phyloP scores from a whole-genome alignment of 2,329 filamentous ascomycete genomes.

The Periconia sp. region DNA sequence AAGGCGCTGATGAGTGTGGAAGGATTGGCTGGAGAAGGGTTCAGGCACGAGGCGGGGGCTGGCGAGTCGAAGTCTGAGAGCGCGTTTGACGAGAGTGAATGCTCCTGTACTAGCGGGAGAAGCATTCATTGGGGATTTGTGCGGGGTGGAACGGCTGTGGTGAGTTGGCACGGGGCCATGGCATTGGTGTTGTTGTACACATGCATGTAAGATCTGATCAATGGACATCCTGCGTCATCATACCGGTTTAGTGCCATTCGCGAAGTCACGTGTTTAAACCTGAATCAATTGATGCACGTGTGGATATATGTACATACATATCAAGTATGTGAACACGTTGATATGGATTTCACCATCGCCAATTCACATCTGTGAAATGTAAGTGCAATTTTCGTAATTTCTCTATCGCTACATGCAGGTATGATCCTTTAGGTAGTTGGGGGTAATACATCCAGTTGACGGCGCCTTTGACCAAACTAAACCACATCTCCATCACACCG shows the following conservation, averaged over 20 bases:
- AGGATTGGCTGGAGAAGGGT: constrained; percentile 5
- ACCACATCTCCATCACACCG: neutral
- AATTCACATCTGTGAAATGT: too few relatives aligned
- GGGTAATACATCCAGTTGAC: too few relatives aligned
- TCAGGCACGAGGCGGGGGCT: neutral
- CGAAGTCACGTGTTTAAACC: neutral
- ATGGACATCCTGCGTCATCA: neutral
- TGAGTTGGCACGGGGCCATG: neutral
- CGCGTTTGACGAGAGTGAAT: neutral
- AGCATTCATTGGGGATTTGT: neutral
- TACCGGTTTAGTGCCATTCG: neutral
- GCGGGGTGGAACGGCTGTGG: neutral
- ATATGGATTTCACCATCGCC: too few relatives aligned
- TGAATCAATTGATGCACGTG: too few relatives aligned
- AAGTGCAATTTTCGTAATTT: too few relatives aligned
- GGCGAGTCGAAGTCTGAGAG: constrained; percentile 1
- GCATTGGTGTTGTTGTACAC: too few relatives aligned
- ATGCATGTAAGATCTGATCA: neutral
- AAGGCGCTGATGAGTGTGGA: constrained; percentile 12
- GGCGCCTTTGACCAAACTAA: too few relatives aligned
- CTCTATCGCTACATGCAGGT: too few relatives aligned
- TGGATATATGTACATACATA: too few relatives aligned
- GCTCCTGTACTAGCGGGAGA: neutral
- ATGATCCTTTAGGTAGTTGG: too few relatives aligned
- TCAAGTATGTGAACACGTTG: too few relatives aligned